Base-by-base conservation (phyloP, 371 early-diverging fungal species). In the Mucor velutinosus region DNA sequence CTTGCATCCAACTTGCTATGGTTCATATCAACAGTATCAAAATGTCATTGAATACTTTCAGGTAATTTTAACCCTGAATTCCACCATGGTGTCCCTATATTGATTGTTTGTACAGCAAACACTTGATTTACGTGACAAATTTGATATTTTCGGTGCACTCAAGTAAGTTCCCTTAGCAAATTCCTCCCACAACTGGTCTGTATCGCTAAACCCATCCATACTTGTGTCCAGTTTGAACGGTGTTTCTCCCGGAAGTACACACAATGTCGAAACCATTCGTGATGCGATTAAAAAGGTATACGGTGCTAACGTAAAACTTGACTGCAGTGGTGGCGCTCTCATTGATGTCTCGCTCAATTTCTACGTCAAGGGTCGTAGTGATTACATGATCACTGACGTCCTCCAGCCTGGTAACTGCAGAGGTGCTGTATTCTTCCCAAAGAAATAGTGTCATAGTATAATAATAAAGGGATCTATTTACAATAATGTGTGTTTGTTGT, bases 1-100 rank as follows among this genome's bases (percentile, higher is more conserved):
- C 0, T 51, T 86, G 5, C 68, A 74, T 63, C 81, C 84, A 21
- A 64, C 66, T 27, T 86, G 86, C 47, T 80, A 82, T 47, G 83
- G 79, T 7, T 56, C 66, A 11, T 32, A 76, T 62, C 57, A 65
- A 30, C 72, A 76, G 65, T 77, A 81, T 59, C 74, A 86, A 65
- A 84, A 84, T 56, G 71, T 82, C 17, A 33, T 75, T 15, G 83
- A 80, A 30, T 86, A 83, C 55, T 86, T 86, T 60, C 43, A 77
- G 61, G 80, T 80, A 76, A 63, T 0, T 14, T 58, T 0, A 21
- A 51, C 3, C 51, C 14, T 37, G 35, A 4, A 35, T 8, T 4
- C 35, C 35, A 37, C 37, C 37, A 37, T 37, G 37, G 12, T 12
- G 37, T 37, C 14, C 14, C 14, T 14, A 6, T 33, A 33, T 14